phyloP scores from a whole-genome alignment of 1,284 basidiomycete genomes.

The Naganishia albida region DNA sequence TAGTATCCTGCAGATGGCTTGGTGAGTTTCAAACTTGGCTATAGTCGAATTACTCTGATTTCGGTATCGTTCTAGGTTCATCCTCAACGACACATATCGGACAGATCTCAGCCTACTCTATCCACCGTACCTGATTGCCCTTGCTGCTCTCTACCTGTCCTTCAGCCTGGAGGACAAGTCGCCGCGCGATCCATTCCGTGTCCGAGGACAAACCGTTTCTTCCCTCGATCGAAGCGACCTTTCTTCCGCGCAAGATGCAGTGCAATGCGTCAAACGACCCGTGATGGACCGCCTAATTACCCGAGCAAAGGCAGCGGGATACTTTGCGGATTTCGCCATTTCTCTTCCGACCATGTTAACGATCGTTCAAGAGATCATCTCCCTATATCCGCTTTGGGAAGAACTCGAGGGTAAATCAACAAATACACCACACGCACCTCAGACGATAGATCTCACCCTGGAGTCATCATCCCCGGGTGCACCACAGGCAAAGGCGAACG shows the following conservation, averaged over 20 bases:
- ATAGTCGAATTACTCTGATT: neutral
- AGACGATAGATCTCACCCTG: slow-evolving; percentile 1
- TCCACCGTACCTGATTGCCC: slow-evolving; percentile 89
- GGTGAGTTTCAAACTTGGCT: slow-evolving; percentile 46
- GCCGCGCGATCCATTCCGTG: slow-evolving; percentile 31
- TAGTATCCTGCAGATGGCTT: slow-evolving; percentile 56
- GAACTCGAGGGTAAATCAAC: slow-evolving; percentile 15
- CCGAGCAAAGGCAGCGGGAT: slow-evolving; percentile 57
- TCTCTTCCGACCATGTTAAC: slow-evolving; percentile 78
- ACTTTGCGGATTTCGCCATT: slow-evolving; percentile 82
- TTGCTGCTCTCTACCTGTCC: slow-evolving; percentile 84
- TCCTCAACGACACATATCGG: slow-evolving; percentile 94
- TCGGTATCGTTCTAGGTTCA: slow-evolving; percentile 70
- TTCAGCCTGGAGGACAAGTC: slow-evolving; percentile 55
- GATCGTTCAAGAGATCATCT: slow-evolving; percentile 85
- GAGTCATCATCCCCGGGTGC: neutral
- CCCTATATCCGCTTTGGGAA: slow-evolving; percentile 84
- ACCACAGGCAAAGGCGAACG: neutral
- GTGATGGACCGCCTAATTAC: slow-evolving; percentile 37
- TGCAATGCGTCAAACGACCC: slow-evolving; percentile 30
- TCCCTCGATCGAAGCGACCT: slow-evolving; percentile 16
- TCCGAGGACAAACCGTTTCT: slow-evolving; percentile 20
- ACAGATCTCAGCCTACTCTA: slow-evolving; percentile 86
- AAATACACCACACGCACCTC: neutral
- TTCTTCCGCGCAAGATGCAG: slow-evolving; percentile 26